These are phyloP conservation scores for Anethum foeniculum DNA, from an alignment of 140 eudicot species.

Conservation along the genomic window DNA sequence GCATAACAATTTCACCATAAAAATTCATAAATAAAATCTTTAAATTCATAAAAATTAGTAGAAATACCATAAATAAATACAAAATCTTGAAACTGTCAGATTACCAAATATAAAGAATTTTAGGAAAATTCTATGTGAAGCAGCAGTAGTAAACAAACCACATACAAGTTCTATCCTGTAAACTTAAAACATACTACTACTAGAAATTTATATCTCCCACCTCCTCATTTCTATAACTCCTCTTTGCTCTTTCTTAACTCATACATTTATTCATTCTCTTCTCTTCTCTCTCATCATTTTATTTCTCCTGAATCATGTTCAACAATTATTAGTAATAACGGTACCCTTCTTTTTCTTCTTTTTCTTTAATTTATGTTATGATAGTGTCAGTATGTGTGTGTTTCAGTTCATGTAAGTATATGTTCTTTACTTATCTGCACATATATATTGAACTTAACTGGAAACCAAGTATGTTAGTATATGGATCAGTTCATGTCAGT, in stretches of 20 bases:
- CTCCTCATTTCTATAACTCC: neutral
- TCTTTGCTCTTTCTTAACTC: neutral
- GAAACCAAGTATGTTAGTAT: too few relatives aligned
- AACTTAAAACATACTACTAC: neutral
- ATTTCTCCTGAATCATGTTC: neutral
- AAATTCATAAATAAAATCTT: too few relatives aligned
- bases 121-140: too few relatives aligned
- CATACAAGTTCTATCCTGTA: neutral
- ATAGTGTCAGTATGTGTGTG: too few relatives aligned
- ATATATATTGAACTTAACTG: too few relatives aligned
- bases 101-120: too few relatives aligned
- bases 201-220: neutral
- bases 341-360: neutral
- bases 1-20: too few relatives aligned
- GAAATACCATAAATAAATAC: too few relatives aligned
- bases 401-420: neutral
- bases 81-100: too few relatives aligned
- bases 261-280: neutral
- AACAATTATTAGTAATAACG: neutral
- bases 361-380: neutral
- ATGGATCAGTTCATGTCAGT: too few relatives aligned
- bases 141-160: neutral
- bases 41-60: too few relatives aligned
- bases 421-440: neutral
- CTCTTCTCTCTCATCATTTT: neutral